Evolutionary conservation across 371 early-diverging fungal genomes (phyloP), one percentile per base, ranked within the genome.

Genomic region (Mortierella sp.): DNA sequence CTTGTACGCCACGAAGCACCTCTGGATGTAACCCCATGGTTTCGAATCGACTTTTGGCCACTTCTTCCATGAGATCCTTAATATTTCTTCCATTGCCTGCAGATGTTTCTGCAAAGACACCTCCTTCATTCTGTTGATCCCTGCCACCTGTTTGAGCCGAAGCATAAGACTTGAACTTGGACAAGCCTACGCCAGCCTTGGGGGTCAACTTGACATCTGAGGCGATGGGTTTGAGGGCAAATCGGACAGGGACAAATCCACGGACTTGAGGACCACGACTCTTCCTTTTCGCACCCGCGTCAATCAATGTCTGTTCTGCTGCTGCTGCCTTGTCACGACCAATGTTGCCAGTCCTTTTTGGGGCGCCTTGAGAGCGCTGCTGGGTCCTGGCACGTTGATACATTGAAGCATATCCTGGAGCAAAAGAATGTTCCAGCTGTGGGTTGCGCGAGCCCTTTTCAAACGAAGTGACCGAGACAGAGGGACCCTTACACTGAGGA

Each of bases 41-140:
- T 21, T 87, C 86, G 81, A 93, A 92, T 4, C 82, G 70, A 51
- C 82, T 83, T n/a, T 68, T 75, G 7, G 85, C 83, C 1, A 89
- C 81, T 28, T 72, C 64, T 1, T 84, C 62, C 47, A 85, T 64
- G 45, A 90, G 64, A 15, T 84, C 82, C 28, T 83, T 64, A 15
- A 82, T 72, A 37, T 37, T 37, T 9, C 9, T 37, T 37, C 37
- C 37, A 9, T 9, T 37, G 23, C 64, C 74, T 26, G 72, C 73
- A 16, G 72, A 53, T 19, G 69, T 29, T 37, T 68, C 51, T 15
- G 73, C 79, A 69, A 77, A 77, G 21, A 64, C 29, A 1, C 48
- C 18, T 3, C 50, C 64, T 19, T 60, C 61, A 9, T 9, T 37
- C 37, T 9, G 37, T 9, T 37, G 37, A 37, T 58, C 57, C 44